Base-by-base conservation (phyloP, 306 rosid genomes). In the Vigna angularis region DNA sequence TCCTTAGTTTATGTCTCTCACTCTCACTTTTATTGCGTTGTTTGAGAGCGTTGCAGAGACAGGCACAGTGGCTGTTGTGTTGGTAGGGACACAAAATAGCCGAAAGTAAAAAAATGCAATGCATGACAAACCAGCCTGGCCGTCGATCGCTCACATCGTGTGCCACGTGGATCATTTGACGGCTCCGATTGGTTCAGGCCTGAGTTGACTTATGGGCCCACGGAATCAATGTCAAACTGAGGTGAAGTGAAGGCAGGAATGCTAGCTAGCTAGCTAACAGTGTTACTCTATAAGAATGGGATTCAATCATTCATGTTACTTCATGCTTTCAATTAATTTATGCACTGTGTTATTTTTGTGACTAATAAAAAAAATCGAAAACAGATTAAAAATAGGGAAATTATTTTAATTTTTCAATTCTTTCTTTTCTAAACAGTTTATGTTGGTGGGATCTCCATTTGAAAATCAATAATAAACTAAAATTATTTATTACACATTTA, bases 11-110 rank as follows among this genome's bases (percentile, higher is more conserved):
- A 14, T 26, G 28, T 18, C 18, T 61, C 4, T 58, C 9, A 55
- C 53, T 69, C 61, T 59, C 59, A 28, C 68, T 76, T 12, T 16
- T 70, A 76, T 64, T 64, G 82, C 57, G 22, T 76, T 52, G 86
- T 45, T 45, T 45, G 47, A 48, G 81, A 48, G 83, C 56, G 79
- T 68, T 58, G 72, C 76, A 81, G 77, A 64, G 79, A 59, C 81
- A 85, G 49, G 55, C 40, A 70, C 78, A 62, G 81, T 66, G 68
- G 5, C 66, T 66, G 83, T 68, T 5, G 17, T 56, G 52, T 72
- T 70, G 78, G 81, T 83, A 81, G 59, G 50, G 74, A 53, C 72
- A 52, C 63, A 68, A 69, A 79, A 81, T 70, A n/a, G 71, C 83
- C 77, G 83, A 83, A 78, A 66, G 81, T 50, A 72, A 53, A 4